Conservation (phyloP, 1,284 basidiomycete species). For the Hymenochaete sp. region DNA sequence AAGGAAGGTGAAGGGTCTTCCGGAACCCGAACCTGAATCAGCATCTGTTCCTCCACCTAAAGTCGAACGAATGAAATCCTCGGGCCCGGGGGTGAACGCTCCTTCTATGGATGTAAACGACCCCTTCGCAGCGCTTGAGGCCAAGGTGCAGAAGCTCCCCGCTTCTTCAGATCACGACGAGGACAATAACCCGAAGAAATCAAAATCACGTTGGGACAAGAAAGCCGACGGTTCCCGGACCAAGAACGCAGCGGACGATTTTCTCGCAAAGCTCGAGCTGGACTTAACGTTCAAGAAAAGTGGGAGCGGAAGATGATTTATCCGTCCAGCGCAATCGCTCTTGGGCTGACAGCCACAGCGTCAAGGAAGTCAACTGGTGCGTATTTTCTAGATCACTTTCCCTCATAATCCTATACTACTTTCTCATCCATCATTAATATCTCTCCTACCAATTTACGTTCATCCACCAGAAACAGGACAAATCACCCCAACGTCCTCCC, state of each 20-base stretch:
- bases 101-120: constrained; percentile 26
- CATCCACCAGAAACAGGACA: constrained; percentile 76
- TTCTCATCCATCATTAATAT: not conserved
- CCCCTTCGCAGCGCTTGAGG: constrained; percentile 45
- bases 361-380: not conserved
- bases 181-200: not conserved
- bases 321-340: not conserved
- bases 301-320: not conserved
- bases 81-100: no score
- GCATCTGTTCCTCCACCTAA: no score
- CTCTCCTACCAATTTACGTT: constrained; percentile 8
- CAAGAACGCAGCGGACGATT: constrained; percentile 45
- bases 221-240: constrained; percentile 22
- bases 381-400: not conserved
- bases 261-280: constrained; percentile 51
- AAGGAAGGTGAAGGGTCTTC: constrained; percentile 41
- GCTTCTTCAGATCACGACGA: not conserved
- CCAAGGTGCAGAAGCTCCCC: constrained; percentile 25
- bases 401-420: not conserved
- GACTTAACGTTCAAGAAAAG: constrained; percentile 30
- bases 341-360: not conserved
- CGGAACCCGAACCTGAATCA: constrained; percentile 5
- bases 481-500: constrained; percentile 74
- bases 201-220: constrained; percentile 15
- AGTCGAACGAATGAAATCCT: constrained; percentile 13